phyloP scores from a whole-genome alignment of 108 stramenopile species.

The Aurantiochytrium sp. region DNA sequence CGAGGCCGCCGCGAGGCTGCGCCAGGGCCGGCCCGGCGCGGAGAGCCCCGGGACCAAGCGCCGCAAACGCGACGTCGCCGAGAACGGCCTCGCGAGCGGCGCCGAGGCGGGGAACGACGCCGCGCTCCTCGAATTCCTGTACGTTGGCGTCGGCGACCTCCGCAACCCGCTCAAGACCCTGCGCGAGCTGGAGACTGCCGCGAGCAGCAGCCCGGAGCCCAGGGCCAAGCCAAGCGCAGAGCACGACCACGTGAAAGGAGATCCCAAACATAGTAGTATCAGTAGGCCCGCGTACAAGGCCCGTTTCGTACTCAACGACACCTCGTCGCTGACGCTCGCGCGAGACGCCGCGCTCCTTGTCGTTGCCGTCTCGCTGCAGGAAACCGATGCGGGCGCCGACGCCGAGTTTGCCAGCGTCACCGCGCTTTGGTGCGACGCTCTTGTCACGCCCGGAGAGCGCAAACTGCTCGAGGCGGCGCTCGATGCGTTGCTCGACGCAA shows the following conservation, averaged over 20 bases:
- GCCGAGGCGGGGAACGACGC: too few relatives aligned
- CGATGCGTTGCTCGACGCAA: neutral
- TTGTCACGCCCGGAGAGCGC: neutral
- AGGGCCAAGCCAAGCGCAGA: too few relatives aligned
- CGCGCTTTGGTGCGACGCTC: conserved; percentile 19
- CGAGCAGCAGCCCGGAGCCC: too few relatives aligned
- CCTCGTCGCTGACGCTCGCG: neutral
- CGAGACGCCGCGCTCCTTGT: neutral
- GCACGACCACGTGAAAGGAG: too few relatives aligned
- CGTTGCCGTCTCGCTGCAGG: neutral
- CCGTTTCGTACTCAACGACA: neutral
- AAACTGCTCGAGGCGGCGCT: neutral
- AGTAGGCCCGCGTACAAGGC: neutral
- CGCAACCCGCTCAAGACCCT: neutral
- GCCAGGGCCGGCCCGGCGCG: neutral
- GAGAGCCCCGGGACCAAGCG: neutral
- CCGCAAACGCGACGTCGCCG: neutral
- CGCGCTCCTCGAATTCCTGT: neutral
- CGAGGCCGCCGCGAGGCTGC: neutral
- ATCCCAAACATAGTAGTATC: too few relatives aligned
- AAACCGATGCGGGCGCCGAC: too few relatives aligned
- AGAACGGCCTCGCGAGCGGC: too few relatives aligned
- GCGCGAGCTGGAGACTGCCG: neutral
- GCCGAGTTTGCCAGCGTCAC: too few relatives aligned
- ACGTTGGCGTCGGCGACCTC: neutral